phyloP scores from a whole-genome alignment of 768 basidiomycete genomes.

The Amanita pseudoporphyria region DNA sequence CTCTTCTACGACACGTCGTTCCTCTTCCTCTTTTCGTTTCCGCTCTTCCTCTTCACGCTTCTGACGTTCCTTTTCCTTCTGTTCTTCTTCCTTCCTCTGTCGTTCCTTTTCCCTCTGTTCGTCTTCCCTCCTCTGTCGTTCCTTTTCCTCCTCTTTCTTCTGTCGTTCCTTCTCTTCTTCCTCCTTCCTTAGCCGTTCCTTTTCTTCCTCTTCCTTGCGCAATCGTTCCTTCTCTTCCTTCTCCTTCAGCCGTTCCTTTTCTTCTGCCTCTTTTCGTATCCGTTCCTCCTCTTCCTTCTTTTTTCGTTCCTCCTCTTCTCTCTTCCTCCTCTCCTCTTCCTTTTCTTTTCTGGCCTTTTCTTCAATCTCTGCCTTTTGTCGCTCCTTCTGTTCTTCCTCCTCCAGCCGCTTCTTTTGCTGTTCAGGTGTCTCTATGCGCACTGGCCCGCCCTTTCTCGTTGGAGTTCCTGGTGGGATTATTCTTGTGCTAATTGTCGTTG shows the following conservation, averaged over 20 bases:
- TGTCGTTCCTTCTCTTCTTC: constrained; percentile 22
- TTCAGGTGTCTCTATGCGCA: constrained; percentile 58
- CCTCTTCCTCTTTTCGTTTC: constrained; percentile 19
- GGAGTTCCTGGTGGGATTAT: constrained; percentile 31
- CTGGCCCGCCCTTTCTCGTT: constrained; percentile 25
- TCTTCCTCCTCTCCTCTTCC: constrained; percentile 31
- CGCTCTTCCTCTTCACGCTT: constrained; percentile 19
- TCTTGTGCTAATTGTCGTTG: constrained; percentile 25
- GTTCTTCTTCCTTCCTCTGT: constrained; percentile 23
- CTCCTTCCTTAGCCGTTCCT: constrained; percentile 22
- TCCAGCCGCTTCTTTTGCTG: constrained; percentile 30
- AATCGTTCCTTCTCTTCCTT: constrained; percentile 19
- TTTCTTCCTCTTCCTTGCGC: constrained; percentile 23
- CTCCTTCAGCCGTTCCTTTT: constrained; percentile 27
- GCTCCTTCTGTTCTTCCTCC: constrained; percentile 20
- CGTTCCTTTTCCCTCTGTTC: constrained; percentile 32
- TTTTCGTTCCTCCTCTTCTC: constrained; percentile 31
- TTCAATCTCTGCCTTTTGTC: constrained; percentile 16
- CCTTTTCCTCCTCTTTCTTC: constrained; percentile 17
- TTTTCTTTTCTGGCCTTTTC: constrained; percentile 7
- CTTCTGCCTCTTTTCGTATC: constrained; percentile 28
- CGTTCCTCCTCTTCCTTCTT: constrained; percentile 21
- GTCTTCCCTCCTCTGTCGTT: constrained; percentile 17
- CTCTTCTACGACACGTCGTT: constrained; percentile 22
- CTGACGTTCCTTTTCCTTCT: constrained; percentile 26